These are phyloP conservation scores for Geotrichum macrosporum DNA, from an alignment of 1,139 yeast species.

Conservation along the genomic window DNA sequence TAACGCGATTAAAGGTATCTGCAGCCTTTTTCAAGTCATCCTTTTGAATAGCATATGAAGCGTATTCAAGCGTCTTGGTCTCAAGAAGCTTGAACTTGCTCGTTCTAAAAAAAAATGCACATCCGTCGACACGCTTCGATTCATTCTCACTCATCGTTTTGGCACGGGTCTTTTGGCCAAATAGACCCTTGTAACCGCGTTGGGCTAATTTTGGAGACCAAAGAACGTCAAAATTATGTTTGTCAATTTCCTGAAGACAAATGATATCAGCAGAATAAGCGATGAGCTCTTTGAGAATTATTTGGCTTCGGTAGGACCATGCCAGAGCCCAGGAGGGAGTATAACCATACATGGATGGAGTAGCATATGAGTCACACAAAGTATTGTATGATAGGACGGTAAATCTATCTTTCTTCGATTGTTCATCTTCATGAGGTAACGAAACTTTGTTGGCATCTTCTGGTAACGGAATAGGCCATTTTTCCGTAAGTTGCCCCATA, in stretches of 20 bases:
- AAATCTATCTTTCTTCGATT: slow-evolving; percentile 38
- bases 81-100: slow-evolving; percentile 65
- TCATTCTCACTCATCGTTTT: slow-evolving; percentile 83
- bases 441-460: slow-evolving; percentile 1
- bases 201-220: slow-evolving; percentile 74
- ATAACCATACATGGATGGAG: slow-evolving; percentile 84
- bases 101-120: slow-evolving; percentile 82
- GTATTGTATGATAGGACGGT: slow-evolving; percentile 86
- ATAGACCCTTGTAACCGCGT: slow-evolving; percentile 74
- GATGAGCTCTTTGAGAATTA: slow-evolving; percentile 67
- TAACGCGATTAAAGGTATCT: slow-evolving; percentile 91
- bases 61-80: slow-evolving; percentile 76
- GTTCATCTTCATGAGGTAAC: neutral
- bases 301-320: slow-evolving; percentile 86
- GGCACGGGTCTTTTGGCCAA: slow-evolving; percentile 86
- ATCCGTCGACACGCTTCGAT: slow-evolving; percentile 91
- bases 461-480: slow-evolving; percentile 20
- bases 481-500: slow-evolving; percentile 50
- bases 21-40: slow-evolving; percentile 89
- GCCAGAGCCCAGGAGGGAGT: slow-evolving; percentile 96
- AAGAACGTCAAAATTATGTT: slow-evolving; percentile 75
- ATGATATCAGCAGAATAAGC: slow-evolving; percentile 66
- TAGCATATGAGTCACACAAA: slow-evolving; percentile 92
- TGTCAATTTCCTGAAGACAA: slow-evolving; percentile 94
- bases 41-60: slow-evolving; percentile 79